A percentile compares a stretch with the other conserved stretches of the same genome.
These are phyloP conservation scores for Corchorus capsularis DNA, from an alignment of 345 rosid genomes.

Conservation along the genomic window DNA sequence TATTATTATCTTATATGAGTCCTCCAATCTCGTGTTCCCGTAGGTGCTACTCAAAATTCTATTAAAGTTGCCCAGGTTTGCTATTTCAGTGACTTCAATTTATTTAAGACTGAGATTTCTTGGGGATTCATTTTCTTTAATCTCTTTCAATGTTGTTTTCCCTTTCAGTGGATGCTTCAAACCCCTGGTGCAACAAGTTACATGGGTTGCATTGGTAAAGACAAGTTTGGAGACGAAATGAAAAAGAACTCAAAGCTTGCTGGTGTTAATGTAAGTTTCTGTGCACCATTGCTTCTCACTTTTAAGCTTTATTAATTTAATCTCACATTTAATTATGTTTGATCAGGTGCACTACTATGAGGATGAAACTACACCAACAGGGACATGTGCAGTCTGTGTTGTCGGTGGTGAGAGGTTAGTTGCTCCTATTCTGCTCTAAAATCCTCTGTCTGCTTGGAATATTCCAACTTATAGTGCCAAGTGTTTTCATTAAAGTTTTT, in stretches of 20 bases:
- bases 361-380: slow-evolving; percentile 80
- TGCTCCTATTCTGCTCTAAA: slow-evolving; percentile 1
- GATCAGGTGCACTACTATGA: slow-evolving; percentile 77
- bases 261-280: slow-evolving; percentile 70
- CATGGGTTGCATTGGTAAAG: slow-evolving; percentile 95
- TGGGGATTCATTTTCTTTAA: not conserved
- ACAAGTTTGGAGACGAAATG: slow-evolving; percentile 96
- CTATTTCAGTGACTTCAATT: slow-evolving; percentile 4
- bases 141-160: not conserved
- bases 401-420: slow-evolving; percentile 89
- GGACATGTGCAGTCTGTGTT: slow-evolving; percentile 96
- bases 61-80: slow-evolving; percentile 91
- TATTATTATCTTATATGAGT: not conserved
- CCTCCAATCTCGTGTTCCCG: slow-evolving; percentile 5
- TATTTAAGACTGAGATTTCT: not conserved
- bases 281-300: not conserved
- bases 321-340: slow-evolving; percentile 5
- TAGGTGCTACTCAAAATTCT: slow-evolving; percentile 92
- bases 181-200: slow-evolving; percentile 82
- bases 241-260: slow-evolving; percentile 67
- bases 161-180: slow-evolving; percentile 95
- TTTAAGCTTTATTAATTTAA: not conserved
- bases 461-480: too few species aligned
- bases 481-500: too few species aligned
- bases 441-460: too few species aligned